These are phyloP conservation scores for Ophiorrhiza pumila DNA, from an alignment of 257 asterid species.

Conservation along the genomic window DNA sequence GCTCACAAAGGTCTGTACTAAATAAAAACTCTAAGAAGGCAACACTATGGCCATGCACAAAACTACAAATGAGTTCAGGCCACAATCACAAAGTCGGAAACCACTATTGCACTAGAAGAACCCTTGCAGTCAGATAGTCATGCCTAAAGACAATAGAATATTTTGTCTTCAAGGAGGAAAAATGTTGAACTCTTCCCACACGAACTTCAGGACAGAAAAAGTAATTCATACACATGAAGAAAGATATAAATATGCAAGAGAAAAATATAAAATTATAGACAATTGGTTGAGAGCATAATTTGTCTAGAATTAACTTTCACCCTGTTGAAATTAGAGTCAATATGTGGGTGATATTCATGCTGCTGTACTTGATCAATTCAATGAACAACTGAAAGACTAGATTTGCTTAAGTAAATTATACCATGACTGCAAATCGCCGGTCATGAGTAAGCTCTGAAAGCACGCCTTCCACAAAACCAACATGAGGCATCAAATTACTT, in stretches of 20 bases:
- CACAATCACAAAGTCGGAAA: neutral
- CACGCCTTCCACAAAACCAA: conserved; percentile 59
- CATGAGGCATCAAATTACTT: conserved; percentile 53
- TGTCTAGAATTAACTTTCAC: neutral
- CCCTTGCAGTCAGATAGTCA: neutral
- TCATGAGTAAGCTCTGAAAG: conserved; percentile 62
- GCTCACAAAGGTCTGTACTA: neutral
- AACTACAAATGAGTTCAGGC: neutral
- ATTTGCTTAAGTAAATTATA: conserved; percentile 24
- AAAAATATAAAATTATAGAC: neutral
- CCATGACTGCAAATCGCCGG: conserved; percentile 53
- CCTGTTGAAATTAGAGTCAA: neutral
- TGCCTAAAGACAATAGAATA: neutral
- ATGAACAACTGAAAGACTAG: neutral
- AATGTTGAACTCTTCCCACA: neutral
- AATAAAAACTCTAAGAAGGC: neutral
- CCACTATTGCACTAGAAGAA: neutral
- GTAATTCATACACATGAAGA: neutral
- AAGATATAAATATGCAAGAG: neutral
- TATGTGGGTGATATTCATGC: conserved; percentile 3
- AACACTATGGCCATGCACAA: neutral
- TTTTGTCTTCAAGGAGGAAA: neutral
- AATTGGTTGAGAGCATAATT: neutral
- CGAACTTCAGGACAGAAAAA: neutral
- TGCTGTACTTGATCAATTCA: neutral